Evolutionary conservation across 2,329 filamentous ascomycete species (phyloP).

Genomic region (Paraphoma chrysanthemicola): DNA sequence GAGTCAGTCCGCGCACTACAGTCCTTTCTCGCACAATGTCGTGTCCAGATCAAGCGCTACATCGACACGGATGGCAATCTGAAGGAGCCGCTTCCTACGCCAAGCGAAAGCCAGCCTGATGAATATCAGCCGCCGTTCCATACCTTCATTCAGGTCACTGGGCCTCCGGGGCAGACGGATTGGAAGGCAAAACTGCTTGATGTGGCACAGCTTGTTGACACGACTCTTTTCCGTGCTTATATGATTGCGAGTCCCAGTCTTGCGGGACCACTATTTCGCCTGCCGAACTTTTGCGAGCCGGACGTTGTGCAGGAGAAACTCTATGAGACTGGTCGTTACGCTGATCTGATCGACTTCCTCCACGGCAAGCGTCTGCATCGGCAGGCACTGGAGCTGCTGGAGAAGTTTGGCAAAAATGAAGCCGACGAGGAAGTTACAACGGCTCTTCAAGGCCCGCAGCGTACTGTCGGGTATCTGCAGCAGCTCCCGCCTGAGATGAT

Average conservation of each 20-base stretch:
- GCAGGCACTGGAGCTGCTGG: constrained; percentile 81
- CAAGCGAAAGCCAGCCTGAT: constrained; percentile 47
- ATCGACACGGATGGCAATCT: constrained; percentile 65
- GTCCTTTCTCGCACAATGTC: constrained; percentile 86
- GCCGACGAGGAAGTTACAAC: constrained; percentile 55
- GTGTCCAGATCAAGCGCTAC: constrained; percentile 68
- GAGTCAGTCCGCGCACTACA: constrained; percentile 83
- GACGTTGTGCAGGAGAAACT: constrained; percentile 93
- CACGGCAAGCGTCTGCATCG: constrained; percentile 93
- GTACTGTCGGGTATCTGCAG: constrained; percentile 90
- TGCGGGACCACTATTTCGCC: constrained; percentile 88
- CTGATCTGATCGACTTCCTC: constrained; percentile 95
- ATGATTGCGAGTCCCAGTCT: constrained; percentile 90
- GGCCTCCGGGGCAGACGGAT: constrained; percentile 52
- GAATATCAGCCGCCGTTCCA: constrained; percentile 52
- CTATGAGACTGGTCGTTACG: constrained; percentile 86
- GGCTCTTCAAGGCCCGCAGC: constrained; percentile 77
- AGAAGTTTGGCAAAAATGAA: constrained; percentile 73
- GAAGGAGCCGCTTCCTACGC: constrained; percentile 63
- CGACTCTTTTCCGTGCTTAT: constrained; percentile 90
- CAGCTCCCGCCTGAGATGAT: constrained; percentile 85
- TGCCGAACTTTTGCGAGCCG: constrained; percentile 96
- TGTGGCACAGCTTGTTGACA: constrained; percentile 87
- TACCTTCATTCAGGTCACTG: constrained; percentile 47
- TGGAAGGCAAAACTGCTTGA: constrained; percentile 75